These are phyloP conservation scores for Royoungia palumana DNA, from an alignment of 768 basidiomycete species.

Conservation along the genomic window DNA sequence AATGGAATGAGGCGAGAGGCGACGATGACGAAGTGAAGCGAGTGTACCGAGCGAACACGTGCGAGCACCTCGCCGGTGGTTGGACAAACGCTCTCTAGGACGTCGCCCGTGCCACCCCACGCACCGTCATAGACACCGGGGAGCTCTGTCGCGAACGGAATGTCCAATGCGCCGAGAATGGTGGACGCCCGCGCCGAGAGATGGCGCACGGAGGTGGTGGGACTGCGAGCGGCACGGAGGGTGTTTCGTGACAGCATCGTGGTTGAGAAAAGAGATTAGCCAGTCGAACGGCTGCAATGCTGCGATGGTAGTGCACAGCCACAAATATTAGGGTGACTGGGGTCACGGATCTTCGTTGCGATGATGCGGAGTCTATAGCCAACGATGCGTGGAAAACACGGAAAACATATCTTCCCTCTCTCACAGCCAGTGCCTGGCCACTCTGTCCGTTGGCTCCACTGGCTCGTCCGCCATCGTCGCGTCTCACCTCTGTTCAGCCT, in stretches of 20 bases:
- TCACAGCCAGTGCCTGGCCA: too few species aligned
- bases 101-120: constrained; percentile 74
- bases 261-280: not conserved
- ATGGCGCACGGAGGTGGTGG: constrained; percentile 33
- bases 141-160: constrained; percentile 53
- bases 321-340: constrained; percentile 18
- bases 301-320: constrained; percentile 21
- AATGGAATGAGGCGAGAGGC: constrained; percentile 17
- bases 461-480: not conserved
- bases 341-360: constrained; percentile 28
- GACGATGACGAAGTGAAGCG: not conserved
- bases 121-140: constrained; percentile 79
- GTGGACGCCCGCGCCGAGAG: constrained; percentile 70
- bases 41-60: constrained; percentile 61
- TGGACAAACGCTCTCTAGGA: constrained; percentile 72
- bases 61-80: constrained; percentile 86
- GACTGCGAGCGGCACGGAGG: constrained; percentile 15
- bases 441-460: too few species aligned
- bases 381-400: constrained; percentile 27
- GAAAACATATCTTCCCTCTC: constrained; percentile 10
- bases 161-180: constrained; percentile 62
- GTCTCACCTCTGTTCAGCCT: not conserved
- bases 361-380: constrained; percentile 18
- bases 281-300: too few species aligned
- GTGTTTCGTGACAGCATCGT: constrained; percentile 25